A percentile compares a stretch with the other conserved stretches of the same genome.
Conservation (phyloP, 2,329 filamentous ascomycete species). For the Penicillium nordicum region DNA sequence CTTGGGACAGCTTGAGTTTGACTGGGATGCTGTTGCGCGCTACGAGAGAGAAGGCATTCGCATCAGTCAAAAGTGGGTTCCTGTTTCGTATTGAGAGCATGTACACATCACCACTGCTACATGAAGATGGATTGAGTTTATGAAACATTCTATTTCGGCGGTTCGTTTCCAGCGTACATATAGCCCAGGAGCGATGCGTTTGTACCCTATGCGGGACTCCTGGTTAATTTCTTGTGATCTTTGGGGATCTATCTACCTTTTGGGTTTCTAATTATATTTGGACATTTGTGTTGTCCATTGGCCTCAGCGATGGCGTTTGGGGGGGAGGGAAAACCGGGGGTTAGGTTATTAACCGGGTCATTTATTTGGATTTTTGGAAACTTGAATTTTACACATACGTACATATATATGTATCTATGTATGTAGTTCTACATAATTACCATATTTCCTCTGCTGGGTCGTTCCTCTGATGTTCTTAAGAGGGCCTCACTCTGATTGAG, state of each 20-base stretch:
- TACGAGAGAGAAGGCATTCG: conserved; percentile 28
- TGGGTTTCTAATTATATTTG: conserved; percentile 3
- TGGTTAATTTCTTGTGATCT: conserved; percentile 12
- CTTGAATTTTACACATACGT: not conserved
- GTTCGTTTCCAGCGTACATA: conserved; percentile 18
- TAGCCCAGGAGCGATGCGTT: conserved; percentile 15
- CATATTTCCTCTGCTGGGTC: not conserved
- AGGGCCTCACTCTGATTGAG: not conserved
- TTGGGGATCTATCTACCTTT: conserved; percentile 3
- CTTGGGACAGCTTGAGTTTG: conserved; percentile 34
- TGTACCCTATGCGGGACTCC: conserved; percentile 22
- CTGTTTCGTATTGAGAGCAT: not conserved
- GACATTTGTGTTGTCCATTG: conserved; percentile 15
- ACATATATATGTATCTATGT: not conserved
- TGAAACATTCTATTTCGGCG: conserved; percentile 11
- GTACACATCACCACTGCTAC: not conserved
- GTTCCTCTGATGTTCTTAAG: not conserved
- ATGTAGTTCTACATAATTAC: not conserved
- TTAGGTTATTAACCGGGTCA: not conserved
- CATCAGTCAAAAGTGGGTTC: conserved; percentile 23
- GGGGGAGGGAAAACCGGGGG: conserved; percentile 14
- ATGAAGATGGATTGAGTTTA: conserved; percentile 8
- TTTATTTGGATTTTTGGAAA: not conserved
- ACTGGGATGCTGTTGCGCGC: conserved; percentile 41
- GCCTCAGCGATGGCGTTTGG: conserved; percentile 26